These are phyloP conservation scores for Malus hybrid DNA, from an alignment of 331 rosid species.

Conservation along the genomic window DNA sequence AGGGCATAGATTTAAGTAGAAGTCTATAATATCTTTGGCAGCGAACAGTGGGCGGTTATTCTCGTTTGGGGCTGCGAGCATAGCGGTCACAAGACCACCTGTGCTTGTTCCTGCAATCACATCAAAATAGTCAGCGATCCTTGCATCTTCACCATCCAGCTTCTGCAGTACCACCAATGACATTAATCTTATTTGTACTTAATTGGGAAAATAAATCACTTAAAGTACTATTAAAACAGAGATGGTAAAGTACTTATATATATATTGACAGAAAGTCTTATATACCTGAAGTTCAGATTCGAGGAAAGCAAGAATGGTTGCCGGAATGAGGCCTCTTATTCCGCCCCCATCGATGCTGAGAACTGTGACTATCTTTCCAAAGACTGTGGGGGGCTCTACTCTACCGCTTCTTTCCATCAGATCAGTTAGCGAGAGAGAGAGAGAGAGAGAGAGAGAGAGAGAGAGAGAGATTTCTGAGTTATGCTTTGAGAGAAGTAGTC, in stretches of 20 bases:
- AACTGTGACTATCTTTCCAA: conserved; percentile 21
- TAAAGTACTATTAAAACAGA: too few species aligned
- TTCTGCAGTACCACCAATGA: conserved; percentile 14
- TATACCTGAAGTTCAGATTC: conserved; percentile 43
- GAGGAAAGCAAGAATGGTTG: conserved; percentile 19
- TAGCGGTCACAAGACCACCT: conserved; percentile 60
- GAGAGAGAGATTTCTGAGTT: background rate
- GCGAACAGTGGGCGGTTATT: conserved; percentile 51
- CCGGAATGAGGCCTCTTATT: conserved; percentile 37
- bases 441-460: background rate
- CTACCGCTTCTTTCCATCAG: background rate
- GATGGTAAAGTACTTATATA: too few species aligned
- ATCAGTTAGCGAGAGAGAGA: background rate
- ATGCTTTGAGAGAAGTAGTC: too few species aligned
- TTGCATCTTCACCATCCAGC: conserved; percentile 53
- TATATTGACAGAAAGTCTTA: too few species aligned
- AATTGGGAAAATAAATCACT: background rate
- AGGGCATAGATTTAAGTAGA: conserved; percentile 38
- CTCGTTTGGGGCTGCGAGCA: conserved; percentile 50
- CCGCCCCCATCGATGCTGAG: conserved; percentile 46
- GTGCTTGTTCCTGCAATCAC: conserved; percentile 75
- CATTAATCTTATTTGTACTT: background rate
- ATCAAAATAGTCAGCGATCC: conserved; percentile 72
- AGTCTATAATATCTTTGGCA: conserved; percentile 48
- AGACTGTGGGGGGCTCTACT: conserved; percentile 1